Percentiles rank a stretch among this genome's conserved stretches.
phyloP scores from a whole-genome alignment of 192 early-diverging fungal species.

The Allomyces javanicus region DNA sequence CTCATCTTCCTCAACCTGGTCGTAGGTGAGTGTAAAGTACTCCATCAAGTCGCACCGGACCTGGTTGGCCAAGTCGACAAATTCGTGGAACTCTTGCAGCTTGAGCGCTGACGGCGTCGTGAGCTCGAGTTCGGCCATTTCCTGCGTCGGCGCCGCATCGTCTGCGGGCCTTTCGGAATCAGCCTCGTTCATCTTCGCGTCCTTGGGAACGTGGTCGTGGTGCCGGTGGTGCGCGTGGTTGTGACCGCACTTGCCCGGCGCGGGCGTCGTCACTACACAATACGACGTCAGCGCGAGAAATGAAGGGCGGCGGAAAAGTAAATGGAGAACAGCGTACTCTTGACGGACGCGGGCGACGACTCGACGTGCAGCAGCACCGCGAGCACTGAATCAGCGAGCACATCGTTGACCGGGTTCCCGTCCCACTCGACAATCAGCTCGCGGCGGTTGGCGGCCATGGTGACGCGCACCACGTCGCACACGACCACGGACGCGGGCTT shows the following conservation, averaged over 20 bases:
- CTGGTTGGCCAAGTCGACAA: no score
- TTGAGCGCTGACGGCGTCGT: not conserved
- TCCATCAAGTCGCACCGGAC: no score
- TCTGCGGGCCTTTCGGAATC: not conserved
- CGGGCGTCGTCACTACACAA: not conserved
- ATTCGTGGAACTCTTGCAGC: no score
- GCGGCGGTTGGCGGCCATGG: constrained; percentile 22
- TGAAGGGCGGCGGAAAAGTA: not conserved
- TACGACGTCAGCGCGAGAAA: not conserved
- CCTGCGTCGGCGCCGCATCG: not conserved
- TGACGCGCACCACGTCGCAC: constrained; percentile 61
- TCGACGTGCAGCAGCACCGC: constrained; percentile 71
- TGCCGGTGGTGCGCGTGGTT: not conserved
- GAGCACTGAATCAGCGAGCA: constrained; percentile 85
- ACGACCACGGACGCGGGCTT: constrained; percentile 18
- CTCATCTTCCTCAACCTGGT: not conserved
- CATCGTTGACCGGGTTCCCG: constrained; percentile 77
- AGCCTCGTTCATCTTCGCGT: not conserved
- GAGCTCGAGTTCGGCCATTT: not conserved
- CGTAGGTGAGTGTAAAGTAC: not conserved
- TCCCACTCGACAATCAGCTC: constrained; percentile 76
- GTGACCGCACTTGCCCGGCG: not conserved
- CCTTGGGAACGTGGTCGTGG: not conserved
- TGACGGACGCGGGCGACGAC: constrained; percentile 72
- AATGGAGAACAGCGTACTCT: constrained; percentile 21